phyloP scores from a whole-genome alignment of 2,329 filamentous ascomycete genomes.

The Dactylonectria estremocensis region DNA sequence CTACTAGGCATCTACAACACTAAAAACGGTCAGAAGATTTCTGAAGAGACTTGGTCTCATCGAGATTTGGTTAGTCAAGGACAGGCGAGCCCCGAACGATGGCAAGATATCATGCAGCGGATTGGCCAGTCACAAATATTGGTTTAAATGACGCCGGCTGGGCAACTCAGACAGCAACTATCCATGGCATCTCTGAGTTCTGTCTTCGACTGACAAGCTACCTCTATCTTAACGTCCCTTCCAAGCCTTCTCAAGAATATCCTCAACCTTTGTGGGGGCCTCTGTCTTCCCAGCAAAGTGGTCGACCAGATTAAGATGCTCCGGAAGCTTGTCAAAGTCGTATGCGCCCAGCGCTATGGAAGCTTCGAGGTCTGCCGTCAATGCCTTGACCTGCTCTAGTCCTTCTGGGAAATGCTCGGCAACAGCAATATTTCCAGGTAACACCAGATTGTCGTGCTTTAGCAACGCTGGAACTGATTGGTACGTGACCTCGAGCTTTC shows the following conservation, averaged over 20 bases:
- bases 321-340: constrained; percentile 39
- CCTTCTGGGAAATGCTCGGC: constrained; percentile 49
- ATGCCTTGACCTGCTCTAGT: constrained; percentile 41
- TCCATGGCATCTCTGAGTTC: neutral
- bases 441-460: constrained; percentile 39
- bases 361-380: constrained; percentile 52
- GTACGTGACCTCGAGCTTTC: constrained; percentile 46
- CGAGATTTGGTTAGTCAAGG: constrained; percentile 18
- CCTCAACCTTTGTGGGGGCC: constrained; percentile 1
- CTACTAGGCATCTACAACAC: constrained; percentile 31
- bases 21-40: constrained; percentile 22
- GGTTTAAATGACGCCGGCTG: constrained; percentile 6
- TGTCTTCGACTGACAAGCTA: neutral
- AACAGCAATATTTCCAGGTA: constrained; percentile 48
- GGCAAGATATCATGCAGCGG: constrained; percentile 30
- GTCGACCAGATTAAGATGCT: constrained; percentile 6
- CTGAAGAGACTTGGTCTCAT: constrained; percentile 26
- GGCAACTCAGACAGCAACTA: neutral
- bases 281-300: constrained; percentile 5
- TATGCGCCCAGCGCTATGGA: constrained; percentile 50
- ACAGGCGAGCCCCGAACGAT: constrained; percentile 20
- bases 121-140: constrained; percentile 25
- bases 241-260: constrained; percentile 8
- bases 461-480: constrained; percentile 46
- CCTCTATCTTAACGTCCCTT: neutral